Evolutionary conservation across 2,329 filamentous ascomycete genomes (phyloP).

Genomic region (Aulographum hederae): DNA sequence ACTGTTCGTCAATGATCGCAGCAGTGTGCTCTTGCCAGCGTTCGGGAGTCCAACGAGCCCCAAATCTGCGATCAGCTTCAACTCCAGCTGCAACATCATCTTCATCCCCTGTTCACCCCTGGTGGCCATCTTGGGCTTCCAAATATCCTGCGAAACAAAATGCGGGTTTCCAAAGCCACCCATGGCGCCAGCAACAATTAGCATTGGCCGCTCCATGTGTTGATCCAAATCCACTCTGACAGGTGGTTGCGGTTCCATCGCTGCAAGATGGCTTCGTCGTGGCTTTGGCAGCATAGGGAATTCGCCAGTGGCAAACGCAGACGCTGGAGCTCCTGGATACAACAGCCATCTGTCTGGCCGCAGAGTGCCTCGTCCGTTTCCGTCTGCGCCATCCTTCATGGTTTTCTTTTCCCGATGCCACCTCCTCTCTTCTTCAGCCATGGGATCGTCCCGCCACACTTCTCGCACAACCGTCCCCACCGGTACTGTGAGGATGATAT

Average conservation of each 20-base stretch:
- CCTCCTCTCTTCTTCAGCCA: conserved; percentile 42
- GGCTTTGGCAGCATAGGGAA: conserved; percentile 39
- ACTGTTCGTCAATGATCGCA: conserved; percentile 74
- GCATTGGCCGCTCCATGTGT: conserved; percentile 65
- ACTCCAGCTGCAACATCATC: conserved; percentile 68
- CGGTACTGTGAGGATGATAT: conserved; percentile 76
- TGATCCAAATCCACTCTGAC: conserved; percentile 40
- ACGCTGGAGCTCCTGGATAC: conserved; percentile 56
- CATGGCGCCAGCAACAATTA: conserved; percentile 73
- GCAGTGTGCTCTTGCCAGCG: conserved; percentile 83
- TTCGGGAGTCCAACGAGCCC: conserved; percentile 91
- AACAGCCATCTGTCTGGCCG: conserved; percentile 59
- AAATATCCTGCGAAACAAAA: conserved; percentile 60
- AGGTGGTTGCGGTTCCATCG: conserved; percentile 53
- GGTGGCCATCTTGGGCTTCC: conserved; percentile 72
- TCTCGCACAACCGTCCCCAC: conserved; percentile 85
- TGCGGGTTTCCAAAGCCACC: conserved; percentile 89
- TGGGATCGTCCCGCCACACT: conserved; percentile 58
- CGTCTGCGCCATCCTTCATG: too few species aligned
- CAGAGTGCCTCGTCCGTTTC: conserved; percentile 6
- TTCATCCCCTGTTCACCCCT: conserved; percentile 65
- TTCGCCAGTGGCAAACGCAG: conserved; percentile 42
- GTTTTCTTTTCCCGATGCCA: conserved; percentile 11
- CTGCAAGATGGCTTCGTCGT: conserved; percentile 37
- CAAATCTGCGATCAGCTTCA: conserved; percentile 89